Conservation (phyloP, 306 rosid species). For the Corylus avellana region DNA sequence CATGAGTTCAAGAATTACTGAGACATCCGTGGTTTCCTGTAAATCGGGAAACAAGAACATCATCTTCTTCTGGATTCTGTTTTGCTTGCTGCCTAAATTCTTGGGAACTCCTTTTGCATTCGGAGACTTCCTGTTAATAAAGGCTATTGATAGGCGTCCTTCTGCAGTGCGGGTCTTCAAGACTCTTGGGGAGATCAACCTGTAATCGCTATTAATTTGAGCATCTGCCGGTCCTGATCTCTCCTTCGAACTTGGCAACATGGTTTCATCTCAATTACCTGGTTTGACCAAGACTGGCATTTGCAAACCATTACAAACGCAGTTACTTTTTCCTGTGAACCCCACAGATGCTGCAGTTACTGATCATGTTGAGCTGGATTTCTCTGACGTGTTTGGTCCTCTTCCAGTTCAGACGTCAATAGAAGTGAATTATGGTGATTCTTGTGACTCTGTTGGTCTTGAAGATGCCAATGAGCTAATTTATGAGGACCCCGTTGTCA, state of each 20-base stretch:
- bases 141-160: slow-evolving; percentile 79
- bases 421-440: slow-evolving; percentile 54
- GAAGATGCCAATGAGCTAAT: slow-evolving; percentile 60
- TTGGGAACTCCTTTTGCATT: slow-evolving; percentile 84
- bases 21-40: slow-evolving; percentile 89
- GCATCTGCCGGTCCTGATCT: slow-evolving; percentile 39
- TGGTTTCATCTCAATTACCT: slow-evolving; percentile 84
- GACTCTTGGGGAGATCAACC: slow-evolving; percentile 35
- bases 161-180: slow-evolving; percentile 48
- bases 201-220: slow-evolving; percentile 33
- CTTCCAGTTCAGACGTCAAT: slow-evolving; percentile 45
- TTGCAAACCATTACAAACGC: slow-evolving; percentile 45
- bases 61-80: slow-evolving; percentile 78
- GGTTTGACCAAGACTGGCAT: slow-evolving; percentile 41
- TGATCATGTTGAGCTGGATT: slow-evolving; percentile 82
- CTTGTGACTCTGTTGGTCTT: slow-evolving; percentile 14
- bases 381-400: slow-evolving; percentile 91
- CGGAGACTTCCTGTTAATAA: slow-evolving; percentile 68
- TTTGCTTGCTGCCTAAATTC: slow-evolving; percentile 77
- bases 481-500: slow-evolving; percentile 76
- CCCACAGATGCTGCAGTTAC: slow-evolving; percentile 40
- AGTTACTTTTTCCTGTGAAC: slow-evolving; percentile 45
- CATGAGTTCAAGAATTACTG: slow-evolving; percentile 91
- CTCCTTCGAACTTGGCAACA: slow-evolving; percentile 33
- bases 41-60: slow-evolving; percentile 83